Base-by-base conservation (phyloP, 306 rosid genomes). In the Luffa acutangula region DNA sequence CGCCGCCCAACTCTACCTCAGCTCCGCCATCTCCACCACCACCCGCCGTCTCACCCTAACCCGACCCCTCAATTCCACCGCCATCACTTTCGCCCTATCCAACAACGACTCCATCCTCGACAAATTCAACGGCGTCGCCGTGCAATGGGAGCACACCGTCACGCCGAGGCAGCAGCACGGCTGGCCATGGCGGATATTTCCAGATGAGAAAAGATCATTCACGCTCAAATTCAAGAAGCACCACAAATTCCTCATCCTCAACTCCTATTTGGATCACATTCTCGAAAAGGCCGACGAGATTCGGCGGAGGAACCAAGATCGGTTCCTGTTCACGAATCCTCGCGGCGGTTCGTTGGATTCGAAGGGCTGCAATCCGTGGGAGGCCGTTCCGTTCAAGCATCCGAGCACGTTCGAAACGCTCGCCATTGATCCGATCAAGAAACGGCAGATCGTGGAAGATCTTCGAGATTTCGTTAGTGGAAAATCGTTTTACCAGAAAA, bases 361-460 rank as follows among this genome's bases (percentile, higher is more conserved):
- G 0, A 74, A 94, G 4, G 97, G 98, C 0, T 90, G 87, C 14
- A 42, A 39, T 37, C 97, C 97, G 0, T 94, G 97, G 98, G 98
- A 92, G 64, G 93, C 98, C 0, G 98, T 94, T 9, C 97, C 98
- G 0, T 94, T 94, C 62, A 94, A 92, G 59, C 98, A 94, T 60
- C 97, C 98, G 0, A 92, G 97, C 80, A 94, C 97, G 0, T 94
- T 94, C 33, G 91, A 92, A n/a, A 94, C 98, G 0, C 77, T 94
- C 37, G 98, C 98, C 5, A 92, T 94, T 88, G 98, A 94, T 77
- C 98, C 97, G 2, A n/a, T 13, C 9, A 82, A 58, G 83, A 94
- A 94, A 80, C 58, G 46, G 13, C 79, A 85, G 83, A 89, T 94
- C 13, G 89, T 92, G 97, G 89, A 88, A 1, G 98, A 94, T 82